A percentile compares a stretch with the other conserved stretches of the same genome.
Evolutionary conservation across 371 early-diverging fungal species (phyloP).

Genomic region (Mortierella sp.): DNA sequence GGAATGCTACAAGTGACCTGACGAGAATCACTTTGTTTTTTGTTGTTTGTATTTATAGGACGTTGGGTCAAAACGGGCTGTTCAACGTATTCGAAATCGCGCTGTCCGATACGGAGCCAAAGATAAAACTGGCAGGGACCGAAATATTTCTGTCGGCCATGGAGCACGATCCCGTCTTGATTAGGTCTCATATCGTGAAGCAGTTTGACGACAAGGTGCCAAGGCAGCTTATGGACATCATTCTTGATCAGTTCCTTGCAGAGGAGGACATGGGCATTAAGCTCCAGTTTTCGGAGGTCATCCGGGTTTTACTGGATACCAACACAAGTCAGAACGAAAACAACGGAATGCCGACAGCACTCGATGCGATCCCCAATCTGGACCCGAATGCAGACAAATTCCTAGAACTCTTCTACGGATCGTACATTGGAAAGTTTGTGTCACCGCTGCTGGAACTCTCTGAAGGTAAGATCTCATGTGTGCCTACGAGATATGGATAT

Average conservation of each 20-base stretch:
- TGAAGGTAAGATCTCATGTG: constrained; percentile 21
- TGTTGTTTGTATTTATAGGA: constrained; percentile 41
- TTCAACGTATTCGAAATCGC: constrained; percentile 78
- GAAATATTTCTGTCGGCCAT: constrained; percentile 80
- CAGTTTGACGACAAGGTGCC: constrained; percentile 64
- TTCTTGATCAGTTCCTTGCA: constrained; percentile 71
- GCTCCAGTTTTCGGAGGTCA: constrained; percentile 77
- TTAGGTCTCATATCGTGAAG: constrained; percentile 75
- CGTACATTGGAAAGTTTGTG: constrained; percentile 64
- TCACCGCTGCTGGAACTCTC: constrained; percentile 67
- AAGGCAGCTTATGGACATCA: constrained; percentile 65
- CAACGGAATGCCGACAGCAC: constrained; percentile 36
- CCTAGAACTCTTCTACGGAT: constrained; percentile 78
- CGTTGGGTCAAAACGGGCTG: constrained; percentile 80
- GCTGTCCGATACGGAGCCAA: constrained; percentile 62
- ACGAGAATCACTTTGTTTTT: neutral
- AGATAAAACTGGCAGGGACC: constrained; percentile 69
- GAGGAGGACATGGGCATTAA: constrained; percentile 74
- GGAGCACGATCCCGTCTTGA: constrained; percentile 81
- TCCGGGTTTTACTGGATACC: constrained; percentile 81
- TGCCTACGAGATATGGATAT: neutral
- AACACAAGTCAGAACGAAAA: constrained; percentile 46
- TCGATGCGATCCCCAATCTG: constrained; percentile 52
- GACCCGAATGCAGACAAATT: constrained; percentile 80
- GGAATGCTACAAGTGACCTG: no score